Evolutionary conservation across 768 basidiomycete genomes (phyloP), one percentile per base, ranked within the genome.

Genomic region (Calocybe indica): DNA sequence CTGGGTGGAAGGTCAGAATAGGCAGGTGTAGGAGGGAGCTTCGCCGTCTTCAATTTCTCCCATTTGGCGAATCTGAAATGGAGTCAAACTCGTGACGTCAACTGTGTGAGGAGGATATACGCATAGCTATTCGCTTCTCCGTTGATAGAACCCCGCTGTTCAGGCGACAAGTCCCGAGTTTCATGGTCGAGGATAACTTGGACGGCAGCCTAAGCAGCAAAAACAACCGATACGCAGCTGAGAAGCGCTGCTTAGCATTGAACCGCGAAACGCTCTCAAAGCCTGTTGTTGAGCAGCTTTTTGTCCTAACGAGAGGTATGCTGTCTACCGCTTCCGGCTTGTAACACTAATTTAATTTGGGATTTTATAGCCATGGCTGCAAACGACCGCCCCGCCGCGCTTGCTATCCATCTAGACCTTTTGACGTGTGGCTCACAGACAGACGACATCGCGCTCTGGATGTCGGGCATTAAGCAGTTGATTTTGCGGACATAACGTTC

Each of bases 401-500:
- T 93, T 58, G 78, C 83, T 6, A 82, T 93, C 49, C 93, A 97
- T 58, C 83, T 94, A 22, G 88, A 91, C 45, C 68, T 96, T 29
- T 72, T 97, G 40, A 93, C 91, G 2, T 70, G 75, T 41, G 87
- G 85, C 22, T 85, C 87, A 43, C 76, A 82, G 47, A 85, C 85
- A 37, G 86, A 90, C 44, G 91, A 94, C 55, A 90, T 94, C 60
- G 82, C 79, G 1, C 58, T 88, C 47, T 88, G 83, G 85, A 88
- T 93, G 90, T 83, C 91, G 8, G 91, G 88, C 6, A 67, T 95
- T 49, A 95, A 95, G 65, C 90, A 92, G 62, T 65, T 96, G 55
- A 88, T 95, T 59, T 70, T 82, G 72, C 75, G 79, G 55, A 56
- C 89, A 65, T 88, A 60, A 45, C 35, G 29, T 35, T 34, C 28